A percentile compares a stretch with the other conserved stretches of the same genome.
These are phyloP conservation scores for Monosporozyma solicola DNA, from an alignment of 805 yeast genomes.

Conservation along the genomic window DNA sequence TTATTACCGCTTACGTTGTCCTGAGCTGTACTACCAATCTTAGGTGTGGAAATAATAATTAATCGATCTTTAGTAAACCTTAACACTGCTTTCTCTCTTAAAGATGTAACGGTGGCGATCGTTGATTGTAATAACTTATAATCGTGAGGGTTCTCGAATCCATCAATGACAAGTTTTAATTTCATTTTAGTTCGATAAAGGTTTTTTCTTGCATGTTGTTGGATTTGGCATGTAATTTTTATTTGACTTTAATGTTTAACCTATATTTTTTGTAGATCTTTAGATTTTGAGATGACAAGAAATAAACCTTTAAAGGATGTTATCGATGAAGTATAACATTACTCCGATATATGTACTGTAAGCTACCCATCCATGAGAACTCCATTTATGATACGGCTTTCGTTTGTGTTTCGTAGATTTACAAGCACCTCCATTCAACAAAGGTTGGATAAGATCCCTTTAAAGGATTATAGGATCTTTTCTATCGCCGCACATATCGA, in stretches of 20 bases:
- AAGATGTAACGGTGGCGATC: constrained; percentile 23
- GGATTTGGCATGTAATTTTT: neutral
- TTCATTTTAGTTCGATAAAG: constrained; percentile 14
- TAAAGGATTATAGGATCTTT: constrained; percentile 76
- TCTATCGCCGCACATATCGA: constrained; percentile 96
- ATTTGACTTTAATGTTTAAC: neutral
- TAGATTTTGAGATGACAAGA: neutral
- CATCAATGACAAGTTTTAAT: constrained; percentile 23
- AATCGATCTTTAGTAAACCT: constrained; percentile 26
- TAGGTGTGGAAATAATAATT: constrained; percentile 26
- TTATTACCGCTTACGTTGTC: constrained; percentile 2
- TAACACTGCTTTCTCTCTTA: constrained; percentile 27
- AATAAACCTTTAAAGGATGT: neutral
- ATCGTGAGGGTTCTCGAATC: constrained; percentile 24
- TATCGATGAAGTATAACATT: neutral
- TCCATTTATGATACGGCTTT: neutral
- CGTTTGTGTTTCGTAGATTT: neutral
- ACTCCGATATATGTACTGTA: neutral
- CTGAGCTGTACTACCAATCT: constrained; percentile 6
- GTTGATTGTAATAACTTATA: constrained; percentile 27
- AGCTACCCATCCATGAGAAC: neutral
- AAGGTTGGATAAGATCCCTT: constrained; percentile 70
- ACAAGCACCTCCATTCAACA: constrained; percentile 30
- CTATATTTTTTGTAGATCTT: neutral
- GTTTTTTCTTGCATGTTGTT: neutral